Evolutionary conservation across 2,329 filamentous ascomycete genomes (phyloP).

Genomic region (Phialophora tarda): DNA sequence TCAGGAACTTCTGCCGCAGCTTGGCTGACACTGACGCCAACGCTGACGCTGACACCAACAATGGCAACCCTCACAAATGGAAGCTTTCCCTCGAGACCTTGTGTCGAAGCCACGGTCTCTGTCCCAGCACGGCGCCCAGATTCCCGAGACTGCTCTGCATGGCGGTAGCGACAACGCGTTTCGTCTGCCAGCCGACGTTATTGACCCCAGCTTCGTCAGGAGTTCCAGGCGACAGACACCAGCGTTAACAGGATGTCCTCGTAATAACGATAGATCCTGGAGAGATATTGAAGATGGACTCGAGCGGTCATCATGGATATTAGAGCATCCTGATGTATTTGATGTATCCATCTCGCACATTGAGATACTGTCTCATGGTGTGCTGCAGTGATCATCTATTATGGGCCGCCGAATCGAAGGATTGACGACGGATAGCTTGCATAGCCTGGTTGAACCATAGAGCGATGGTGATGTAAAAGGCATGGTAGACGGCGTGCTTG

Average conservation of each 20-base stretch:
- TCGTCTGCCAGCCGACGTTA: slow-evolving; percentile 73
- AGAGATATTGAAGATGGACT: background rate
- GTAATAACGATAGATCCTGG: background rate
- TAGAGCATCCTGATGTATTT: background rate
- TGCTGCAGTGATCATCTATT: background rate
- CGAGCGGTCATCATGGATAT: background rate
- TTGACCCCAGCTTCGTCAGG: too few species aligned
- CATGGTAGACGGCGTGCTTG: slow-evolving; percentile 21
- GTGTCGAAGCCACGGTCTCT: slow-evolving; percentile 42
- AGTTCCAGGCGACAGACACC: too few species aligned
- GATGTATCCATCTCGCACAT: too few species aligned
- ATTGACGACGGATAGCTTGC: background rate
- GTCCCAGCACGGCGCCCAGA: slow-evolving; percentile 61
- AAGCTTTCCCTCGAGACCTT: slow-evolving; percentile 41
- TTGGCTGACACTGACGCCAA: too few species aligned
- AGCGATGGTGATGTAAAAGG: slow-evolving; percentile 13
- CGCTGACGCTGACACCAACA: too few species aligned
- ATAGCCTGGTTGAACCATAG: background rate
- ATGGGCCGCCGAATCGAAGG: background rate
- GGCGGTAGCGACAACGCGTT: slow-evolving; percentile 70
- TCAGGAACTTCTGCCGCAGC: background rate
- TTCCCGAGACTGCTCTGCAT: slow-evolving; percentile 78
- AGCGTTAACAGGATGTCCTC: too few species aligned
- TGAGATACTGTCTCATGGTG: background rate
- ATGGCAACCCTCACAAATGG: slow-evolving; percentile 18